phyloP scores from a whole-genome alignment of 306 rosid genomes.

The Astragalus membranaceus region DNA sequence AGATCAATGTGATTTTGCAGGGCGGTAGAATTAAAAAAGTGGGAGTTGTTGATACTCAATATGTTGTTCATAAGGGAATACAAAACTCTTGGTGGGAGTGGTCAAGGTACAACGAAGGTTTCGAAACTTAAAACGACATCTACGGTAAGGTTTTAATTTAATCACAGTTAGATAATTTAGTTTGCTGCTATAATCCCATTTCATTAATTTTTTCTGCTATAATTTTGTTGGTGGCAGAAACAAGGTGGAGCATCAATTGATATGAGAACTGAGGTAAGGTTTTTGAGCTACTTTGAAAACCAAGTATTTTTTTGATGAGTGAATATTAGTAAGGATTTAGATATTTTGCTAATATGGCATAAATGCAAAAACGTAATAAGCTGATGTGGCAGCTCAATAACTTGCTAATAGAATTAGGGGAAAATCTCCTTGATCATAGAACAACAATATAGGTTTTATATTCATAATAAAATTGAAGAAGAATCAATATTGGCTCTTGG shows the following conservation, averaged over 20 bases:
- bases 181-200: background rate
- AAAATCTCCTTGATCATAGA: too few relatives aligned
- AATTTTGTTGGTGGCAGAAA: constrained; percentile 39
- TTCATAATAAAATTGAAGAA: background rate
- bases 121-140: constrained; percentile 34
- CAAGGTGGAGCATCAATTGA: constrained; percentile 34
- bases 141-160: constrained; percentile 36
- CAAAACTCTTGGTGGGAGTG: constrained; percentile 79
- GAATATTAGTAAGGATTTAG: too few relatives aligned
- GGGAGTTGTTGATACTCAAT: constrained; percentile 78
- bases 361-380: too few relatives aligned
- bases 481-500: background rate
- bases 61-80: constrained; percentile 81
- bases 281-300: background rate
- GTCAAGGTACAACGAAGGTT: constrained; percentile 31
- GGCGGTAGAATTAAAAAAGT: constrained; percentile 80
- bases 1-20: too few relatives aligned
- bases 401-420: too few relatives aligned
- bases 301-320: background rate
- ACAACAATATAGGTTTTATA: too few relatives aligned
- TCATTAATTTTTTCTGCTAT: background rate
- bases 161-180: background rate
- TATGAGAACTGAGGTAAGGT: constrained; percentile 68
- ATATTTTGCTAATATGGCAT: too few relatives aligned
- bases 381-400: too few relatives aligned